Evolutionary conservation across 257 asterid species (phyloP).

Genomic region (Phtheirospermum japonicum): DNA sequence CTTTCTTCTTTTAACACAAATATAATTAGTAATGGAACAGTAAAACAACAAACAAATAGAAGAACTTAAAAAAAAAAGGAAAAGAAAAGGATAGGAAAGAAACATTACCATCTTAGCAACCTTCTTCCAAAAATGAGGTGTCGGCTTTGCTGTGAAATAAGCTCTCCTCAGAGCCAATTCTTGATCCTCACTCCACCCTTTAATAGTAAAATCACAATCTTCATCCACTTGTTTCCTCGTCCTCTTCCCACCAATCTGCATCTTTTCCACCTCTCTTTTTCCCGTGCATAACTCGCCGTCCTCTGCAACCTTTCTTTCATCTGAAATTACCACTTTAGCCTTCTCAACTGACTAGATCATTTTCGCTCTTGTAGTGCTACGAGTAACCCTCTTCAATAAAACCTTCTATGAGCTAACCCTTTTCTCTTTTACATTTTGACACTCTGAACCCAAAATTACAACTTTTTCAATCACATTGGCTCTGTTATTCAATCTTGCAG

Average conservation of each 20-base stretch:
- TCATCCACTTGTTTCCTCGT: too few relatives aligned
- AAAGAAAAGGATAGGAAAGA: too few relatives aligned
- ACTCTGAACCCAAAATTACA: too few relatives aligned
- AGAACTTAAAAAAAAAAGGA: too few relatives aligned
- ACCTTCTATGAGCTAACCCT: conserved; percentile 22
- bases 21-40: not conserved
- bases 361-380: conserved; percentile 28
- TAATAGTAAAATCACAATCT: not conserved
- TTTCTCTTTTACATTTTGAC: conserved; percentile 22
- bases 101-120: too few relatives aligned
- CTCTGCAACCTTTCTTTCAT: conserved; percentile 21
- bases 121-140: conserved; percentile 85
- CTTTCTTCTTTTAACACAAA: too few relatives aligned
- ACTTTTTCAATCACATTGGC: conserved; percentile 4
- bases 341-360: not conserved
- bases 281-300: conserved; percentile 7
- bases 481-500: not conserved
- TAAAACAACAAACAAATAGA: conserved; percentile 21
- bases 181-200: conserved; percentile 81
- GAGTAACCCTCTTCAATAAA: conserved; percentile 41
- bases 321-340: conserved; percentile 9
- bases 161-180: conserved; percentile 63
- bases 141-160: conserved; percentile 73
- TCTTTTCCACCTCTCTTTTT: conserved; percentile 23
- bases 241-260: too few relatives aligned